Conservation (phyloP, 805 yeast species). For the Torulaspora maleeae region DNA sequence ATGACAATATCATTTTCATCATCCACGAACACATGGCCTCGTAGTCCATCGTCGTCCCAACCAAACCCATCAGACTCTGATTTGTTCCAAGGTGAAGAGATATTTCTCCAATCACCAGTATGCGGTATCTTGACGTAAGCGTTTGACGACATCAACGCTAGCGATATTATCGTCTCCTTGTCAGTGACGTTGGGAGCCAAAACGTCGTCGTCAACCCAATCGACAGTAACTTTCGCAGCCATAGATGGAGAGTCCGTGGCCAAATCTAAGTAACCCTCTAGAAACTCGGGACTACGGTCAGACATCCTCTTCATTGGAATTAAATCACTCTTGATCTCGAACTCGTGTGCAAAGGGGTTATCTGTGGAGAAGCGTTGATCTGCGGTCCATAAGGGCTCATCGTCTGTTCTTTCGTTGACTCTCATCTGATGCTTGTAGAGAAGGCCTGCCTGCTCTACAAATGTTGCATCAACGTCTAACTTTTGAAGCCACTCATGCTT, state of each 20-base stretch:
- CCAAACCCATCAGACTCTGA: slow-evolving; percentile 63
- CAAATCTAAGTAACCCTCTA: slow-evolving; percentile 61
- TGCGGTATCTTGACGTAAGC: slow-evolving; percentile 80
- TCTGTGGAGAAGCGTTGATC: slow-evolving; percentile 17
- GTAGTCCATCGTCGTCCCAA: slow-evolving; percentile 78
- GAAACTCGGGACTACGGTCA: slow-evolving; percentile 52
- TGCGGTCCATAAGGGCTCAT: slow-evolving; percentile 23
- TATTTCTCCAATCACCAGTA: slow-evolving; percentile 84
- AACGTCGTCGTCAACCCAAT: slow-evolving; percentile 58
- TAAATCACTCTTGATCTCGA: slow-evolving; percentile 11
- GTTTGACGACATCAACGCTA: slow-evolving; percentile 84
- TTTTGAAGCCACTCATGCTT: slow-evolving; percentile 15
- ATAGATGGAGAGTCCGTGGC: slow-evolving; percentile 40
- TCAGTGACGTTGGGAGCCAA: slow-evolving; percentile 73
- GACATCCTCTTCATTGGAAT: slow-evolving; percentile 38
- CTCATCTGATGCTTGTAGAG: slow-evolving; percentile 10
- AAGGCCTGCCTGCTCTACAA: slow-evolving; percentile 17
- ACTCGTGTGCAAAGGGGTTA: slow-evolving; percentile 27
- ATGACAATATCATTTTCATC: slow-evolving; percentile 58
- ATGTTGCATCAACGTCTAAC: slow-evolving; percentile 20
- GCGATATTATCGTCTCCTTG: slow-evolving; percentile 60
- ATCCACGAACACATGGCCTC: slow-evolving; percentile 85
- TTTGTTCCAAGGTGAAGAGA: slow-evolving; percentile 54
- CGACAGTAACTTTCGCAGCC: slow-evolving; percentile 41
- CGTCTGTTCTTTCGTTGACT: slow-evolving; percentile 1